These are phyloP conservation scores for Sarocladium oryzae DNA, from an alignment of 2,329 filamentous ascomycete species.

Conservation along the genomic window DNA sequence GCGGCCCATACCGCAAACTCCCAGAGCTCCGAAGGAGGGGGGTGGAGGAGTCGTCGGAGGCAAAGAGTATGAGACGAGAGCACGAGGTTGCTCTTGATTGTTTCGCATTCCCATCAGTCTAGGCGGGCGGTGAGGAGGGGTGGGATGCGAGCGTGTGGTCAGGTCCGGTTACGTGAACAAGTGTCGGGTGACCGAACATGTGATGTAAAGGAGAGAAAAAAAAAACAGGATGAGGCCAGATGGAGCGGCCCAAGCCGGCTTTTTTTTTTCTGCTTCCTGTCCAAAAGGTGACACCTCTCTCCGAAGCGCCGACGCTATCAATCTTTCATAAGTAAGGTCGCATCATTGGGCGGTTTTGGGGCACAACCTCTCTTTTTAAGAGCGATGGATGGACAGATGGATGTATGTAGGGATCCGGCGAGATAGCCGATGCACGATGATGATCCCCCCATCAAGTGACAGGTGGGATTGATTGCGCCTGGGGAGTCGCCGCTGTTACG, in stretches of 20 bases:
- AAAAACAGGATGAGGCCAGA: too few species aligned
- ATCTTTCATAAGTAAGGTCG: background rate
- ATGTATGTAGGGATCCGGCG: slow-evolving; percentile 4
- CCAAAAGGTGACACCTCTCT: background rate
- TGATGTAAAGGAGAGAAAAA: background rate
- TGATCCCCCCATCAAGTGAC: background rate
- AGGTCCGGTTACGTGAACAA: background rate
- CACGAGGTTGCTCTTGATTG: background rate
- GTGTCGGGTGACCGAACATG: slow-evolving; percentile 5
- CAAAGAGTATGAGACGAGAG: background rate
- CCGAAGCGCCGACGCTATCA: slow-evolving; percentile 3
- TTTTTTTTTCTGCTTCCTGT: background rate
- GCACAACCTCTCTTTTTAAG: too few species aligned
- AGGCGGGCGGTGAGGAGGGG: background rate
- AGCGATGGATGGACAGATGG: too few species aligned
- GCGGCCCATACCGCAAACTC: background rate
- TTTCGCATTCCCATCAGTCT: background rate
- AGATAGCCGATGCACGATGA: slow-evolving; percentile 9
- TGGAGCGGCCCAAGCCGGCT: background rate
- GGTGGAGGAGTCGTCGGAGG: slow-evolving; percentile 1
- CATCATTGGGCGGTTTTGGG: background rate
- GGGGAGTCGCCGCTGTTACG: background rate
- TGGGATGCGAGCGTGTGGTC: background rate
- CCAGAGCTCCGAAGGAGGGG: slow-evolving; percentile 3
- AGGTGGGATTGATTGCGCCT: too few species aligned